Evolutionary conservation across 805 yeast genomes (phyloP).

Genomic region (Brettanomyces naardenensis): DNA sequence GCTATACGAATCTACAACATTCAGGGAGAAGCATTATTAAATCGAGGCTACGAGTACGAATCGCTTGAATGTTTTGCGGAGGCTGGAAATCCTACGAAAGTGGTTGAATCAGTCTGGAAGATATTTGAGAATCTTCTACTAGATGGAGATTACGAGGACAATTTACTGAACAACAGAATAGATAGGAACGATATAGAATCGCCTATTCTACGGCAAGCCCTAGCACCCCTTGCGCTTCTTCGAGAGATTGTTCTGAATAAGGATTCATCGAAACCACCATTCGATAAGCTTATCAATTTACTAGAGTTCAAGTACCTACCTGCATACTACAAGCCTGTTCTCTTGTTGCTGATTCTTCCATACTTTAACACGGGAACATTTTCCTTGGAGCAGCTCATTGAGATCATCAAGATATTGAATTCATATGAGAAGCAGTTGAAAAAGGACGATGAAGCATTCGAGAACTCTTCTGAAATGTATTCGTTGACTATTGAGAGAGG

Average conservation of each 20-base stretch:
- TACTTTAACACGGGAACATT: conserved; percentile 14
- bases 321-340: conserved; percentile 37
- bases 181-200: conserved; percentile 19
- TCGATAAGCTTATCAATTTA: conserved; percentile 29
- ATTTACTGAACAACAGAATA: conserved; percentile 23
- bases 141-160: conserved; percentile 46
- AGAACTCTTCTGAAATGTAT: conserved; percentile 15
- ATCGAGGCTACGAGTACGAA: conserved; percentile 37
- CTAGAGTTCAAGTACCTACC: conserved; percentile 49
- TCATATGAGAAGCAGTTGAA: conserved; percentile 13
- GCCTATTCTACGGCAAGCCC: conserved; percentile 58
- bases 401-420: conserved; percentile 20
- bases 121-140: conserved; percentile 54
- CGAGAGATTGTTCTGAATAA: conserved; percentile 34
- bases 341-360: conserved; percentile 41
- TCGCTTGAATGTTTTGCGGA: conserved; percentile 57
- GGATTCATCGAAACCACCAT: conserved; percentile 4
- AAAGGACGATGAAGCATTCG: conserved; percentile 6
- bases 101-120: conserved; percentile 47
- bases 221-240: conserved; percentile 66
- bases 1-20: conserved; percentile 47
- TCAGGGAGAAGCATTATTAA: conserved; percentile 34
- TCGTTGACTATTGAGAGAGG: conserved; percentile 9
- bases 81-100: conserved; percentile 49
- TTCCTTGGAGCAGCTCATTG: conserved; percentile 15